These are phyloP conservation scores for Knufia petricola DNA, from an alignment of 2,329 filamentous ascomycete species.

Conservation along the genomic window DNA sequence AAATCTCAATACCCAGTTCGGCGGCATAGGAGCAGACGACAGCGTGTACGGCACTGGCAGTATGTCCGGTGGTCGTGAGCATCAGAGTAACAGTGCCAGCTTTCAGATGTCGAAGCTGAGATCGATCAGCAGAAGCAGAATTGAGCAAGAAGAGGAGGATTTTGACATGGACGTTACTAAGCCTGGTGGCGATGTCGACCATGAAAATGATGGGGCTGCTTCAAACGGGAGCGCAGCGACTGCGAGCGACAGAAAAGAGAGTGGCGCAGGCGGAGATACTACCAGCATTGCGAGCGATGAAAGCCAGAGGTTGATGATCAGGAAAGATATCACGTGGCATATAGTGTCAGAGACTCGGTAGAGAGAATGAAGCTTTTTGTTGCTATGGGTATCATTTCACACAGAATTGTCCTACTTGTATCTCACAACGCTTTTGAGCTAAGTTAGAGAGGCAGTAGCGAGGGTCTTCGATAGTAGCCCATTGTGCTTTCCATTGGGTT, in stretches of 20 bases:
- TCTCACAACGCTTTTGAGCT: no score
- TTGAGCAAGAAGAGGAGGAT: conserved; percentile 1
- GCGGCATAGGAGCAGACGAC: conserved; percentile 7
- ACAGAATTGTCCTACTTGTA: no score
- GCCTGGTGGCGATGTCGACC: background rate
- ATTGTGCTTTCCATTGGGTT: no score
- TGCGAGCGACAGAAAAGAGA: background rate
- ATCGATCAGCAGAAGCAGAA: background rate
- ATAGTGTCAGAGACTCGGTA: background rate
- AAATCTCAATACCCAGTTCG: conserved; percentile 12
- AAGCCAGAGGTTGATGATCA: conserved; percentile 26
- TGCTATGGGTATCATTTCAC: no score
- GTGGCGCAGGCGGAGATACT: background rate
- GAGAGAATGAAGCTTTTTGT: no score
- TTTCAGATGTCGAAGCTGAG: conserved; percentile 8
- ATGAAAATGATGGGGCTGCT: background rate
- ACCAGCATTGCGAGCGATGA: conserved; percentile 14
- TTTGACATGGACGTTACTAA: background rate
- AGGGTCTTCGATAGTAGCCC: no score
- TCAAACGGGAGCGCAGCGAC: background rate
- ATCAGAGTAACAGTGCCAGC: background rate
- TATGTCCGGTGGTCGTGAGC: background rate
- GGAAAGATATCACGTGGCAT: conserved; percentile 26
- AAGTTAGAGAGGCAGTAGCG: no score
- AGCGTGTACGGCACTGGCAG: conserved; percentile 9